Base-by-base conservation (phyloP, 192 early-diverging fungal species). In the Backusella westeae region DNA sequence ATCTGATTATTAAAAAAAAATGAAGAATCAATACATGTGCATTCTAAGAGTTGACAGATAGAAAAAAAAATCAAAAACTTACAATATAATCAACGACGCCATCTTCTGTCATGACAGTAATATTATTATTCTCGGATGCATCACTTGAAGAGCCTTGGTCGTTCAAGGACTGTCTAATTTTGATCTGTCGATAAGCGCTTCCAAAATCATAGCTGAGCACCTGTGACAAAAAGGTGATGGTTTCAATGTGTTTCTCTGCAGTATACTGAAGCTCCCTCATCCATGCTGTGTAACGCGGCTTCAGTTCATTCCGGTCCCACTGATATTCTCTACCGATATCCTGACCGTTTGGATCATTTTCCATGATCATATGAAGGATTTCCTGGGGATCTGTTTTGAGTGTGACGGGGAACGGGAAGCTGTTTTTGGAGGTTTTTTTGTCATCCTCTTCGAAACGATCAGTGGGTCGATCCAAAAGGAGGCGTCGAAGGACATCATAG, bases 261-360 rank as follows among this genome's bases (percentile, higher is more conserved):
- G 78, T 83, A 59, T 75, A 80, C 21, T 77, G 74, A 35, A 83
- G 56, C 49, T 83, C 82, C 4, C 79, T 76, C 82, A 83, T 83
- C 82, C 82, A 83, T 29, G 76, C 74, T 6, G 82, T 77, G 39
- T 80, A 83, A 4, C 82, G 76, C 10, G 80, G 80, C 21, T 42
- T 67, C 4, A 68, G 52, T 0, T 41, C 17, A 17, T 78, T 34
- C n/a, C 32, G 34, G 34, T 59, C 36, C 70, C 70, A 71, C 12
- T 44, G 36, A 17, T 49, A 71, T 2, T 44, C 70, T 46, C 8
- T 49, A 15, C 42, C 70, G 15, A 65, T 63, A 10, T 46, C 38
- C 26, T 23, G 10, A 5, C 38, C 72, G 12, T 52, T 35, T 6
- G 72, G 72, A 38, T 74, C 75, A 23, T 75, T 66, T 3, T 81